These are phyloP conservation scores for Chamaecrista fasciculata DNA, from an alignment of 306 rosid genomes.

Conservation along the genomic window DNA sequence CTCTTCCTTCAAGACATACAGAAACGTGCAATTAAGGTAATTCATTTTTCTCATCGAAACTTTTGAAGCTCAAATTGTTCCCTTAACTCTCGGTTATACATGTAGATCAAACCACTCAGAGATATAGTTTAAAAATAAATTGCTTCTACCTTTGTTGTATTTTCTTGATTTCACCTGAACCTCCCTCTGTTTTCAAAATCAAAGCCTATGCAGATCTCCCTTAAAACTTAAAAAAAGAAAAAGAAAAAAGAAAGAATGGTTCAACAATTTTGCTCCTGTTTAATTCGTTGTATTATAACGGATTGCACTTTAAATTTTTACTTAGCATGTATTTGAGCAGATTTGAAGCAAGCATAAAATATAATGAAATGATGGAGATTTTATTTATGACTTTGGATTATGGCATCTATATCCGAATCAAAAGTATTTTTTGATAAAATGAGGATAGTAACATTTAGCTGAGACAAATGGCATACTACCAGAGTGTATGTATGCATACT, in stretches of 20 bases:
- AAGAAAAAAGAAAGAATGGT: background rate
- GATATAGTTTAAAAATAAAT: background rate
- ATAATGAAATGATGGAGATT: background rate
- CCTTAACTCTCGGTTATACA: background rate
- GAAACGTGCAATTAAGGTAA: constrained; percentile 82
- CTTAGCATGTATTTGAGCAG: background rate
- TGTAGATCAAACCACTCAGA: background rate
- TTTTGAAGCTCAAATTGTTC: constrained; percentile 5
- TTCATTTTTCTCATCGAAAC: background rate
- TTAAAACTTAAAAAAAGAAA: background rate
- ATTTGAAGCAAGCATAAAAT: background rate
- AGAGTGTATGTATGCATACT: background rate
- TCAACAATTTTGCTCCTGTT: background rate
- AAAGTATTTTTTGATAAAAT: background rate
- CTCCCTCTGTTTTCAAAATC: background rate
- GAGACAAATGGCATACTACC: background rate
- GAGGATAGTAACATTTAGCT: background rate
- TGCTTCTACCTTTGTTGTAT: background rate
- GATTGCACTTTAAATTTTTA: background rate
- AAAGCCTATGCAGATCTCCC: background rate
- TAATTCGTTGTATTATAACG: background rate
- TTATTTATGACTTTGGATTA: background rate
- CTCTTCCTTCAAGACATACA: constrained; percentile 60
- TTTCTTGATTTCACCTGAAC: background rate
- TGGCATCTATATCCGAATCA: background rate